Evolutionary conservation across 2,329 filamentous ascomycete genomes (phyloP).

Genomic region (Aspergillus luchuensis): DNA sequence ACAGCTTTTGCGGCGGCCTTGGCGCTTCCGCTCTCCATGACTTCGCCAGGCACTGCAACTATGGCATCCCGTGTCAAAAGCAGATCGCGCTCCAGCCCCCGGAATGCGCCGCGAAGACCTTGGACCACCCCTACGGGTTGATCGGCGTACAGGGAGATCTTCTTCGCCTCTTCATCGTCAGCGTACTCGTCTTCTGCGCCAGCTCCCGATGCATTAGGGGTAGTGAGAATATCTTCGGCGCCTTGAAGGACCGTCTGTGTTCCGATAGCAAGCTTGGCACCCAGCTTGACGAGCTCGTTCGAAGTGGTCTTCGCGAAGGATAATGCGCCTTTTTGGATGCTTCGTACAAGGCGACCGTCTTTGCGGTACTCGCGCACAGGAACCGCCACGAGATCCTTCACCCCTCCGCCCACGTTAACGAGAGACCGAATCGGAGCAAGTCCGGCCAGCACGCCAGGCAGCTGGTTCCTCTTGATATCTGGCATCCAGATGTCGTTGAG

Average conservation of each 20-base stretch:
- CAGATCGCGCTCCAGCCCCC: conserved; percentile 83
- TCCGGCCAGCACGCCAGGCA: conserved; percentile 84
- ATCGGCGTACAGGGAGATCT: conserved; percentile 89
- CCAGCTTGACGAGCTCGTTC: conserved; percentile 89
- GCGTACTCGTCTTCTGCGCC: conserved; percentile 61
- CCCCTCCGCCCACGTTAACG: conserved; percentile 85
- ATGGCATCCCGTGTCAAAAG: conserved; percentile 85
- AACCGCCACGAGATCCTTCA: conserved; percentile 83
- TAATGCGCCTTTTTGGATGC: conserved; percentile 84
- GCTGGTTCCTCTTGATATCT: conserved; percentile 84
- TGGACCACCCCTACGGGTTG: conserved; percentile 88
- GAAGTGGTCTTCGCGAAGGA: conserved; percentile 93
- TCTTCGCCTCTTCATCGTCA: conserved; percentile 71
- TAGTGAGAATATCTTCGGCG: conserved; percentile 74
- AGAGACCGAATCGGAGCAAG: conserved; percentile 86
- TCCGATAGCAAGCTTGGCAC: conserved; percentile 90
- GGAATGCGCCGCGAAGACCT: conserved; percentile 79
- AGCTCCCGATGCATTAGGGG: conserved; percentile 35
- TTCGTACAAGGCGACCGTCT: conserved; percentile 87
- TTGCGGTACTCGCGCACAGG: conserved; percentile 92
- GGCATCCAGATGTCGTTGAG: conserved; percentile 97
- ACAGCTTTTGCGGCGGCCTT: conserved; percentile 78
- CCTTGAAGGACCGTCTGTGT: conserved; percentile 91
- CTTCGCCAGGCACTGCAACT: conserved; percentile 88
- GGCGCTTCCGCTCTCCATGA: conserved; percentile 82